Base-by-base conservation (phyloP, 2,329 filamentous ascomycete genomes). In the Chrysosporium keratinophilum region DNA sequence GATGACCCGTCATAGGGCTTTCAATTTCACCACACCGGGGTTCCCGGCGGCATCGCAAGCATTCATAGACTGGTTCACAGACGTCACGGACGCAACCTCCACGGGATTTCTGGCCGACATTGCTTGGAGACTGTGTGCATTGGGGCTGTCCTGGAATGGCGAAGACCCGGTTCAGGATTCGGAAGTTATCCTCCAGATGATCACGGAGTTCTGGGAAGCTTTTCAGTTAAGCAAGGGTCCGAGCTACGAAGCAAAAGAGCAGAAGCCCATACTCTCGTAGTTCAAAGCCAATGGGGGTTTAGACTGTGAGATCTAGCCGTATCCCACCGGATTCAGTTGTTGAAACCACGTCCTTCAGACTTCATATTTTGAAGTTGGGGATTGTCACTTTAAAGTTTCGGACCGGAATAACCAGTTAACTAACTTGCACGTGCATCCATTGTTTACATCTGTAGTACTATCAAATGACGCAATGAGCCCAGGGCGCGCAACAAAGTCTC, bases 41-140 rank as follows among this genome's bases (percentile, higher is more conserved):
- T 35, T 60, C 11, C 45, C 57, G 5, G 43, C 58, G 20, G 48
- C 52, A 14, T 52, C 43, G 5, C 56, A 60, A 48, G 56, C 56
- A 14, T 55, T 58, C 44, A 33, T 60, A 28, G 56, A 60, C 20
- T 60, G 57, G 56, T 43, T 59, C 19, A 60, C 59, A 2, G 57
- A 59, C 37, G 54, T 60, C 12, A 60, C 57, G 19, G 54, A 58
- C 33, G 40, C 53, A 12, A 54, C 43, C 2, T 54, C 57, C 5
- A 56, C 33, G 1, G 55, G 55, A 28, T 57, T 60, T 35, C 50
- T 58, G 12, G 56, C 57, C 9, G 59, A 60, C 15, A 50, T 60
- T 35, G 56, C 54, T 10, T 61, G 58, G 59, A 55, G 15, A 15
- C 15, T 60, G 17, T 52, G 55, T 17, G 45, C 50, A 20, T n/a